Percentiles rank a stretch among this genome's conserved stretches.
Conservation (phyloP, 2,329 filamentous ascomycete species). For the Coleophoma eucalyptorum region DNA sequence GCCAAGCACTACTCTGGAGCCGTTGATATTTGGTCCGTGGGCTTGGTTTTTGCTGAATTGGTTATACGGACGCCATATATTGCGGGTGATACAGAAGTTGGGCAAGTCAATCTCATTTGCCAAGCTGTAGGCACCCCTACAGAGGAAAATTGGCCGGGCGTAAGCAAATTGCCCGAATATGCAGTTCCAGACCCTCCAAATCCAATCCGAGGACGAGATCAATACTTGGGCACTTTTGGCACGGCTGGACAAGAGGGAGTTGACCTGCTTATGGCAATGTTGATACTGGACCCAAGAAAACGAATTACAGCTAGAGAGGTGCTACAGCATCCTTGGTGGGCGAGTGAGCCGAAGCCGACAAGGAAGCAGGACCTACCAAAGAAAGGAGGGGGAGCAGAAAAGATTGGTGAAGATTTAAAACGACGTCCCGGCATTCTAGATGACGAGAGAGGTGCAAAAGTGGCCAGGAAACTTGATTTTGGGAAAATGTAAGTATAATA, state of each 20-base stretch:
- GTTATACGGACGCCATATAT: conserved; percentile 80
- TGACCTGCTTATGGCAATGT: conserved; percentile 81
- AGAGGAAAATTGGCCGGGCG: conserved; percentile 94
- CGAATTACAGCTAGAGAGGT: conserved; percentile 74
- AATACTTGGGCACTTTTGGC: conserved; percentile 74
- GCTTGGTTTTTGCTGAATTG: conserved; percentile 89
- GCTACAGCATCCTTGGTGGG: conserved; percentile 84
- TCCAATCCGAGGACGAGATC: conserved; percentile 61
- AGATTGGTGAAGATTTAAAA: conserved; percentile 79
- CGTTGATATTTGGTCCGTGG: conserved; percentile 93
- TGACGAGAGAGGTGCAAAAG: conserved; percentile 63
- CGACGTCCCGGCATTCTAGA: conserved; percentile 70
- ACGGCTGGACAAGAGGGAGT: conserved; percentile 79
- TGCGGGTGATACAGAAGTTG: conserved; percentile 77
- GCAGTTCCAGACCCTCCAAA: conserved; percentile 57
- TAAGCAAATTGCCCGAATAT: conserved; percentile 76
- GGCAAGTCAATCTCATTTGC: conserved; percentile 82
- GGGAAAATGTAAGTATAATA: conserved; percentile 13
- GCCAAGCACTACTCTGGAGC: conserved; percentile 84
- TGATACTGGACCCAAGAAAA: conserved; percentile 82
- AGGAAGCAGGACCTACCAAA: conserved; percentile 76
- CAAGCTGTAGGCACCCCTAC: conserved; percentile 84
- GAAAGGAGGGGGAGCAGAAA: conserved; percentile 69
- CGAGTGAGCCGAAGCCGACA: conserved; percentile 76
- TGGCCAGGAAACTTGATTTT: conserved; percentile 29